Base-by-base conservation (phyloP, 805 yeast genomes). In the Kazachstania africana region DNA sequence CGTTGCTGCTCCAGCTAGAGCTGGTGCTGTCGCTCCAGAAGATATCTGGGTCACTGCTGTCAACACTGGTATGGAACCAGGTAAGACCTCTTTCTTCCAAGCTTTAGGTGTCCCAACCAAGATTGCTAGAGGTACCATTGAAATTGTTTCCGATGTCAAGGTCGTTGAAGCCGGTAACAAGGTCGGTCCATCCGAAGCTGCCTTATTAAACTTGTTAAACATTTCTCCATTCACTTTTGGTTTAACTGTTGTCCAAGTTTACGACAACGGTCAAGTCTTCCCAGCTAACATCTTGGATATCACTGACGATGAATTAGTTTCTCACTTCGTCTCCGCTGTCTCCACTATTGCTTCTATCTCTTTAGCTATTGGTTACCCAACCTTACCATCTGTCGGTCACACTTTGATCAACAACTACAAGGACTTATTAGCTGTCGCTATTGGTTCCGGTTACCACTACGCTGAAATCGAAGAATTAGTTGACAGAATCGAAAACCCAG, bases 71-170 rank as follows among this genome's bases (percentile, higher is more conserved):
- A 87, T 91, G 94, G 98, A 91, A 75, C 99, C 99, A 70, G 97
- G 97, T 80, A 91, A 91, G 84, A 91, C 99, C 62, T 91, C 98
- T 64, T 91, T 91, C 94, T 91, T 91, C 97, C 99, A 91, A 78
- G 98, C 99, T 63, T 78, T 91, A 60, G 97, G 97, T 83, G 95
- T 91, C 60, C 98, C 98, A 78, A 91, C 99, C 83, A 91, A 91
- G 93, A 91, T 91, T 85, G 91, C 95, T 70, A 87, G 99, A 82
- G 99, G 99, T 91, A 85, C 95, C 72, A 91, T 91, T 78, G 99
- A 91, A 75, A 91, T 91, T 70, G 85, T 84, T 66, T 68, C 80
- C 56, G 98, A 91, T 63, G 94, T 91, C 60, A 82, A 82, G 75
- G 95, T 91, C 63, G 94, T 87, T 60, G 75, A 70, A 45, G 77